Conservation (phyloP, 108 stramenopile species). For the Cylindrotheca closterium region DNA sequence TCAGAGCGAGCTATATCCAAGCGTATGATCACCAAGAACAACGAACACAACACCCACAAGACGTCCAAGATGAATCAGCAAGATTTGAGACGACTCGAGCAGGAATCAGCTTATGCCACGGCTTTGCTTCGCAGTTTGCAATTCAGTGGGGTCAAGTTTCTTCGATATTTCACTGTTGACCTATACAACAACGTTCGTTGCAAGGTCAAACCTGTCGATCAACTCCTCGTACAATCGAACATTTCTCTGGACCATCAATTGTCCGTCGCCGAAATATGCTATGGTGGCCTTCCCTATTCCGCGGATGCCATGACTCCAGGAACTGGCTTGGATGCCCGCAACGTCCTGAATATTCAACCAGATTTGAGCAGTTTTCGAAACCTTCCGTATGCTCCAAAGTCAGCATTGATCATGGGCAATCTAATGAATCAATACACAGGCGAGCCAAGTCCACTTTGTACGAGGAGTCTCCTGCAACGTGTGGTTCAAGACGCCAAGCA, state of each 20-base stretch:
- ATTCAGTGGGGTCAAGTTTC: constrained; percentile 78
- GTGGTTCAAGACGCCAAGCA: constrained; percentile 46
- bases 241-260: constrained; percentile 27
- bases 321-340: constrained; percentile 52
- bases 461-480: constrained; percentile 57
- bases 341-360: constrained; percentile 56
- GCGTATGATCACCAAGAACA: too few relatives aligned
- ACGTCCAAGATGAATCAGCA: too few relatives aligned
- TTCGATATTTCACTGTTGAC: constrained; percentile 68
- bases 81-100: too few relatives aligned
- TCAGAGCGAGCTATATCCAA: too few relatives aligned
- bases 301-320: constrained; percentile 48
- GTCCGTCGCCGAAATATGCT: constrained; percentile 64
- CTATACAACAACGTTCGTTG: constrained; percentile 64
- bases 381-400: constrained; percentile 69
- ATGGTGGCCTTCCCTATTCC: constrained; percentile 60
- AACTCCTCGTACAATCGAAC: constrained; percentile 24
- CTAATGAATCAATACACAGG: constrained; percentile 51
- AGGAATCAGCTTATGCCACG: constrained; percentile 14
- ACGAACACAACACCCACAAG: too few relatives aligned
- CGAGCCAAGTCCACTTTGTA: constrained; percentile 58
- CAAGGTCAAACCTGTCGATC: constrained; percentile 58
- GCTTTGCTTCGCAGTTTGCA: constrained; percentile 70
- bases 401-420: constrained; percentile 71
- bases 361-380: constrained; percentile 59